These are phyloP conservation scores for Gillenia trifoliata DNA, from an alignment of 306 rosid species.

Conservation along the genomic window DNA sequence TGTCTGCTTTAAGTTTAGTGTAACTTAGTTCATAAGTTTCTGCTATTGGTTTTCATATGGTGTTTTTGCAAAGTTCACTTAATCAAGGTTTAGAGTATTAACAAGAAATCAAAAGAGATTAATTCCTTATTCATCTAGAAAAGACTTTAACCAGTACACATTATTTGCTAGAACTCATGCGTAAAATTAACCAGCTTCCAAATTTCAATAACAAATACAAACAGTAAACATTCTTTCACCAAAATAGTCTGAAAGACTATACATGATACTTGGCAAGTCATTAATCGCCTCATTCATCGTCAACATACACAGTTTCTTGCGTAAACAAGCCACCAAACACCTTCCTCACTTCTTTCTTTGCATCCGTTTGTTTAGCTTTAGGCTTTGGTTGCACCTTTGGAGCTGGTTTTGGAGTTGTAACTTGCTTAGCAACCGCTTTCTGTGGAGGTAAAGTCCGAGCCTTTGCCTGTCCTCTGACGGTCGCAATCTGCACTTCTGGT, in stretches of 20 bases:
- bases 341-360: slow-evolving; percentile 56
- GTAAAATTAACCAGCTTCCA: not conserved
- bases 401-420: slow-evolving; percentile 10
- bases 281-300: slow-evolving; percentile 56
- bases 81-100: not conserved
- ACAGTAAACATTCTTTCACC: not conserved
- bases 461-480: slow-evolving; percentile 84
- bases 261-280: not conserved
- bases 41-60: not conserved
- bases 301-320: slow-evolving; percentile 90
- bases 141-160: slow-evolving; percentile 17
- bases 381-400: slow-evolving; percentile 40
- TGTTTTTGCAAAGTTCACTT: not conserved
- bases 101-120: not conserved
- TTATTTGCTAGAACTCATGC: slow-evolving; percentile 27
- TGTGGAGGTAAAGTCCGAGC: slow-evolving; percentile 54
- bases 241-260: not conserved
- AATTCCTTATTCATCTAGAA: not conserved
- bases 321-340: slow-evolving; percentile 86
- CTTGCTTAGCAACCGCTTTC: slow-evolving; percentile 53
- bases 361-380: slow-evolving; percentile 28
- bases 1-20: not conserved
- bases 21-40: not conserved
- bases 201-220: not conserved
- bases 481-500: slow-evolving; percentile 65